phyloP scores from a whole-genome alignment of 129 eudicot species.

The Pittosporum tobira region DNA sequence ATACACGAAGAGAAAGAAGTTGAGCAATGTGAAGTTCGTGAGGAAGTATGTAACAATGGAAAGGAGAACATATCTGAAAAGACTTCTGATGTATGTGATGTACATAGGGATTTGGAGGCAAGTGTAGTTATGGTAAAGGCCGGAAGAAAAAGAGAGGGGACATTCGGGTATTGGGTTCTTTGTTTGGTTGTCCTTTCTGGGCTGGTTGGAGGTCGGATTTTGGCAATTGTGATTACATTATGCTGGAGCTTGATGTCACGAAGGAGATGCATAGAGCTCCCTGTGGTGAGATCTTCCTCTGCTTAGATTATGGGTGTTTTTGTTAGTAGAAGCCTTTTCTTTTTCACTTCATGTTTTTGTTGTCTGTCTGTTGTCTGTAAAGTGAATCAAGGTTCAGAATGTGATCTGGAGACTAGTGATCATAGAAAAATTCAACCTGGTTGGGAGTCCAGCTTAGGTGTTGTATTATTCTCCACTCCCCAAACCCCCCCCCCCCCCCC shows the following conservation, averaged over 20 bases:
- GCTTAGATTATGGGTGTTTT: neutral
- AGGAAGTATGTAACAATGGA: neutral
- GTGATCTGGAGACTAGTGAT: neutral
- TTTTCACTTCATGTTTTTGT: neutral
- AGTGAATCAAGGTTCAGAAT: neutral
- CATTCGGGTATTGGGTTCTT: slow-evolving; percentile 27
- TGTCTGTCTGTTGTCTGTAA: too few relatives aligned
- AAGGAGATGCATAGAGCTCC: neutral
- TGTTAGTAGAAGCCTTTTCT: neutral
- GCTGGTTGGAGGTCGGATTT: slow-evolving; percentile 46
- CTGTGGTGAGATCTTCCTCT: neutral
- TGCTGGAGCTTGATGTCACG: slow-evolving; percentile 49
- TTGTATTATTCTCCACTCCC: too few relatives aligned
- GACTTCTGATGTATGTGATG: neutral
- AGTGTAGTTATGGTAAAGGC: slow-evolving; percentile 8
- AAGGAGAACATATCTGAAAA: neutral
- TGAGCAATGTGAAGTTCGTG: slow-evolving; percentile 1
- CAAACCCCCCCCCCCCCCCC: too few relatives aligned
- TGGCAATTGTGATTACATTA: slow-evolving; percentile 48
- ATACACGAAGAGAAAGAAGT: neutral
- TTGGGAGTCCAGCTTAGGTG: neutral
- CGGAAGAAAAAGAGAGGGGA: slow-evolving; percentile 4
- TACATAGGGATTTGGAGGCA: neutral
- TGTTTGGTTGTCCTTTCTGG: slow-evolving; percentile 56
- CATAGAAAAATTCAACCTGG: neutral